A percentile compares a stretch with the other conserved stretches of the same genome.
Evolutionary conservation across 139 green algal genomes (phyloP).

Genomic region (Eudorina sp.): DNA sequence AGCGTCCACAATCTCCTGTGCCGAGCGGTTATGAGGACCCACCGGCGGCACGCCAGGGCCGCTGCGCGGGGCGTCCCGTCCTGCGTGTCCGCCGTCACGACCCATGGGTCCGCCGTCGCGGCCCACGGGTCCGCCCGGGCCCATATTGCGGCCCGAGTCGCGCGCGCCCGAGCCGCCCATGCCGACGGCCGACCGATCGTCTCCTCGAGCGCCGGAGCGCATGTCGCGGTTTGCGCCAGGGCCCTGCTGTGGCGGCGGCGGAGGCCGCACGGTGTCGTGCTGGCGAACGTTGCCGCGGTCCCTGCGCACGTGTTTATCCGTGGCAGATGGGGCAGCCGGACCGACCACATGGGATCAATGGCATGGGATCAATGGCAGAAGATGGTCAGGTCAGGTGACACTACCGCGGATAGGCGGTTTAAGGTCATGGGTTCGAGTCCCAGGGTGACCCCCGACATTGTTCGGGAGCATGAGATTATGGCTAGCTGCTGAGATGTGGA

Average conservation of each 20-base stretch:
- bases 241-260: conserved; percentile 20
- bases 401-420: too few relatives aligned
- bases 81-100: neutral
- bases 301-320: conserved; percentile 2
- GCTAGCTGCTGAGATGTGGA: too few relatives aligned
- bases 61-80: neutral
- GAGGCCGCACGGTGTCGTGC: neutral
- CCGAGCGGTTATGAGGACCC: neutral
- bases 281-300: neutral
- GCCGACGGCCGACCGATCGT: neutral
- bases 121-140: neutral
- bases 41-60: neutral
- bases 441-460: too few relatives aligned
- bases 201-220: neutral
- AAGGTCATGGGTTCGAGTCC: too few relatives aligned
- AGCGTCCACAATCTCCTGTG: conserved; percentile 45
- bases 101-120: neutral
- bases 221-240: neutral
- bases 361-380: too few relatives aligned
- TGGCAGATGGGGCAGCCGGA: too few relatives aligned
- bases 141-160: neutral
- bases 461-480: too few relatives aligned
- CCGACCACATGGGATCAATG: too few relatives aligned
- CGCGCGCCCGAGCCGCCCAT: neutral
- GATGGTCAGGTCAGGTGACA: too few relatives aligned